Evolutionary conservation across 768 basidiomycete genomes (phyloP).

Genomic region (Pulveroboletus sp.): DNA sequence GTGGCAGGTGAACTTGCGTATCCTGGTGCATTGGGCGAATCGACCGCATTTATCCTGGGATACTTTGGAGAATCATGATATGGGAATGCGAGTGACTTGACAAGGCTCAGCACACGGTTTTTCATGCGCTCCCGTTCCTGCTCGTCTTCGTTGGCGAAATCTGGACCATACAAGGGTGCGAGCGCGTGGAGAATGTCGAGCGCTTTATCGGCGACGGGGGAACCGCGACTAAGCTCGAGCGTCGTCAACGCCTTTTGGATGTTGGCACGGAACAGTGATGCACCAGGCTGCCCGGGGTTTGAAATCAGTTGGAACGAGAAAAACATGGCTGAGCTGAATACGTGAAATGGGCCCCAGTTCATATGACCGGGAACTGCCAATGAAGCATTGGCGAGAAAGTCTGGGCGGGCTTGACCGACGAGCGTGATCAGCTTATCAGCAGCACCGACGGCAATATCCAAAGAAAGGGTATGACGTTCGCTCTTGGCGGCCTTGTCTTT

Average conservation of each 20-base stretch:
- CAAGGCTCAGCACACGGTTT: slow-evolving; percentile 58
- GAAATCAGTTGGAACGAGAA: slow-evolving; percentile 87
- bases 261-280: slow-evolving; percentile 70
- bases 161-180: slow-evolving; percentile 68
- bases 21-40: slow-evolving; percentile 47
- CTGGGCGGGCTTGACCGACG: slow-evolving; percentile 71
- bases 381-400: slow-evolving; percentile 67
- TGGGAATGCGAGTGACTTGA: slow-evolving; percentile 79
- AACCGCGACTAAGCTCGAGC: slow-evolving; percentile 62
- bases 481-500: slow-evolving; percentile 25
- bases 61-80: slow-evolving; percentile 66
- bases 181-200: slow-evolving; percentile 68
- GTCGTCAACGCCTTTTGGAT: slow-evolving; percentile 67
- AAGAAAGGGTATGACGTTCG: slow-evolving; percentile 52
- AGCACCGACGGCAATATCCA: slow-evolving; percentile 72
- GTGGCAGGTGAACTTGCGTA: slow-evolving; percentile 54
- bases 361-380: slow-evolving; percentile 78
- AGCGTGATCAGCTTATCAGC: slow-evolving; percentile 79
- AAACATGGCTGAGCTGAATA: slow-evolving; percentile 86
- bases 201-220: slow-evolving; percentile 72
- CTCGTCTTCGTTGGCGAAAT: slow-evolving; percentile 48
- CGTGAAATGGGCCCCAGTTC: slow-evolving; percentile 81
- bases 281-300: slow-evolving; percentile 77
- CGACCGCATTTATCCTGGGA: slow-evolving; percentile 43
- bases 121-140: slow-evolving; percentile 60